phyloP scores from a whole-genome alignment of 1,284 basidiomycete species.

The Cerrena zonata region DNA sequence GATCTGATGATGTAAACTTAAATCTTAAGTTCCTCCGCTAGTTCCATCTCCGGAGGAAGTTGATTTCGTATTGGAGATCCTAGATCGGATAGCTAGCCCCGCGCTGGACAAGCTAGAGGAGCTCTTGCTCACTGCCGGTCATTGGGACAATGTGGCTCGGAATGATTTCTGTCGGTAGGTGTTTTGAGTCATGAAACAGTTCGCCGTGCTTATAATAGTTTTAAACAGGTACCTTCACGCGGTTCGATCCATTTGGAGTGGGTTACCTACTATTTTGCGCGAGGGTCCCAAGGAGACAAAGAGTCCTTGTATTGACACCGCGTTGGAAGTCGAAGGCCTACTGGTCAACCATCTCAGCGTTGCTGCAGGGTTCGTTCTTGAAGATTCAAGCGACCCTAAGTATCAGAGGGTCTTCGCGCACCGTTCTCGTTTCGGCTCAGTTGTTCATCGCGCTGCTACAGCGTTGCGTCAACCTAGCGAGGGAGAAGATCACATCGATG shows the following conservation, averaged over 20 bases:
- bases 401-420: constrained; percentile 63
- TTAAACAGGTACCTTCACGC: constrained; percentile 53
- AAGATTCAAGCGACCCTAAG: constrained; percentile 69
- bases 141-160: constrained; percentile 70
- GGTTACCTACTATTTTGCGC: constrained; percentile 62
- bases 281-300: constrained; percentile 54
- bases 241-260: constrained; percentile 65
- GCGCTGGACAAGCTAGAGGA: constrained; percentile 64
- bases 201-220: too few species aligned
- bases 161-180: constrained; percentile 91
- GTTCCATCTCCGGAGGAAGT: constrained; percentile 75
- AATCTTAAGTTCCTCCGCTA: constrained; percentile 19
- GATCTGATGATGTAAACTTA: neutral
- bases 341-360: constrained; percentile 58
- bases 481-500: constrained; percentile 89
- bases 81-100: constrained; percentile 67
- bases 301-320: constrained; percentile 52
- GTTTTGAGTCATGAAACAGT: constrained; percentile 9
- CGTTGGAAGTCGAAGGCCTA: constrained; percentile 61
- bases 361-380: constrained; percentile 71
- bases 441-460: constrained; percentile 67
- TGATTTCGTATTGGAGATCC: constrained; percentile 73
- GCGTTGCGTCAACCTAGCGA: constrained; percentile 54
- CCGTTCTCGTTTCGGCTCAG: constrained; percentile 63
- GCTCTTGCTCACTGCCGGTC: constrained; percentile 50